phyloP scores from a whole-genome alignment of 2,329 filamentous ascomycete species.

The Alternaria sp. region DNA sequence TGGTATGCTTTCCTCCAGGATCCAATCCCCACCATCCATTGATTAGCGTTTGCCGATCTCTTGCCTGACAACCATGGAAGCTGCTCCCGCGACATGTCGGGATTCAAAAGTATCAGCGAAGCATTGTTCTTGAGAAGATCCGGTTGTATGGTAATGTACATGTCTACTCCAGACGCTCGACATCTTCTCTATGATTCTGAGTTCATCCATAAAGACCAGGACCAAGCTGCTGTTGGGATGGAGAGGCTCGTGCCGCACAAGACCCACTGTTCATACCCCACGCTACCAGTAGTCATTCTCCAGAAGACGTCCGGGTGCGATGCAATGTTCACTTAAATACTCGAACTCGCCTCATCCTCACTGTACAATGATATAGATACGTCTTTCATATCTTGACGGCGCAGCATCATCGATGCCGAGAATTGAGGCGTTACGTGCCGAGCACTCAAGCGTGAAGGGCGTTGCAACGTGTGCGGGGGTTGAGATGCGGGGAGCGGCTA shows the following conservation, averaged over 20 bases:
- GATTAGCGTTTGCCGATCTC: slow-evolving; percentile 26
- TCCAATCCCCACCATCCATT: slow-evolving; percentile 20
- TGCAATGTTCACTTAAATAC: neutral
- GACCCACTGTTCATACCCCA: slow-evolving; percentile 2
- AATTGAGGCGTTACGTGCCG: slow-evolving; percentile 2
- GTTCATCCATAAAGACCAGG: neutral
- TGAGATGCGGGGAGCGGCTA: slow-evolving; percentile 19
- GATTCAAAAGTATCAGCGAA: neutral
- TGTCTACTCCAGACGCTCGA: too few species aligned
- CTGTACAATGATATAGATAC: neutral
- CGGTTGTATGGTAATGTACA: neutral
- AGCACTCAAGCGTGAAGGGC: neutral
- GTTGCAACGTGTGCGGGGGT: slow-evolving; percentile 5
- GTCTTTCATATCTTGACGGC: neutral
- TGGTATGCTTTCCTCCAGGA: neutral
- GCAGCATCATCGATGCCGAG: slow-evolving; percentile 10
- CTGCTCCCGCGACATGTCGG: neutral
- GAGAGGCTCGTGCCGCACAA: neutral
- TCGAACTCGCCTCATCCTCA: neutral
- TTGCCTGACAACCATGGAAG: neutral
- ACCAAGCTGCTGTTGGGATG: neutral
- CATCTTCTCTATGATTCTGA: rapidly evolving
- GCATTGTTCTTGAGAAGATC: neutral
- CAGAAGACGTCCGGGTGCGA: neutral
- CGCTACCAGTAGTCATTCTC: neutral